Evolutionary conservation across 257 asterid species (phyloP).

Genomic region (Solanum chiquidenum): DNA sequence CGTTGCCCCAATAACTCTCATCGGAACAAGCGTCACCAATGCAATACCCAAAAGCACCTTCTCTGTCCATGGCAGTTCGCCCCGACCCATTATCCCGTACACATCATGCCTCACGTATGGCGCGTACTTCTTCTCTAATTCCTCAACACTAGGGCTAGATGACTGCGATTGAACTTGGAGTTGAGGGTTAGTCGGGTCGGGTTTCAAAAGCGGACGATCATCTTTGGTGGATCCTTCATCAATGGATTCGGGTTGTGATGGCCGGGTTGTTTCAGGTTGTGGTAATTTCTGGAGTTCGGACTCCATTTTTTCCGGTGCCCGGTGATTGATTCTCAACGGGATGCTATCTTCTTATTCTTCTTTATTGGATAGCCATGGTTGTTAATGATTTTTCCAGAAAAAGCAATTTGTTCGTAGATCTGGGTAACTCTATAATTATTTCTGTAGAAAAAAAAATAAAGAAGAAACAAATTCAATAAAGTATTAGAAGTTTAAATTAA

Average conservation of each 20-base stretch:
- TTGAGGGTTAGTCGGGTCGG: constrained; percentile 17
- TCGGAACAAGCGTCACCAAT: constrained; percentile 48
- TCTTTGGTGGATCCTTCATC: constrained; percentile 23
- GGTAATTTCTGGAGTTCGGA: constrained; percentile 3
- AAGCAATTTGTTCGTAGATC: neutral
- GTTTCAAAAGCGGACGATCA: constrained; percentile 61
- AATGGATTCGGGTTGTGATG: constrained; percentile 15
- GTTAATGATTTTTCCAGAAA: neutral
- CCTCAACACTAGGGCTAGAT: constrained; percentile 32
- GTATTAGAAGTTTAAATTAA: neutral
- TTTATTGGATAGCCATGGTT: neutral
- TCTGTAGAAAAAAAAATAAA: neutral
- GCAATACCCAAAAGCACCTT: constrained; percentile 49
- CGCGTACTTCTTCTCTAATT: constrained; percentile 63
- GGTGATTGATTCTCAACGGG: neutral
- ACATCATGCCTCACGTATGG: constrained; percentile 63
- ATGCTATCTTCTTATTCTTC: neutral
- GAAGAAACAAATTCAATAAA: neutral
- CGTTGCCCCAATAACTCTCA: constrained; percentile 43
- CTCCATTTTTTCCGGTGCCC: neutral
- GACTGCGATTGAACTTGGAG: constrained; percentile 1
- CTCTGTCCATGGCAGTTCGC: constrained; percentile 48
- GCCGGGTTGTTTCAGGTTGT: neutral
- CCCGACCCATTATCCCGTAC: constrained; percentile 80
- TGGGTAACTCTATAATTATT: neutral